Evolutionary conservation across 108 stramenopile species (phyloP).

Genomic region (Pseudonitzschia multiseries): DNA sequence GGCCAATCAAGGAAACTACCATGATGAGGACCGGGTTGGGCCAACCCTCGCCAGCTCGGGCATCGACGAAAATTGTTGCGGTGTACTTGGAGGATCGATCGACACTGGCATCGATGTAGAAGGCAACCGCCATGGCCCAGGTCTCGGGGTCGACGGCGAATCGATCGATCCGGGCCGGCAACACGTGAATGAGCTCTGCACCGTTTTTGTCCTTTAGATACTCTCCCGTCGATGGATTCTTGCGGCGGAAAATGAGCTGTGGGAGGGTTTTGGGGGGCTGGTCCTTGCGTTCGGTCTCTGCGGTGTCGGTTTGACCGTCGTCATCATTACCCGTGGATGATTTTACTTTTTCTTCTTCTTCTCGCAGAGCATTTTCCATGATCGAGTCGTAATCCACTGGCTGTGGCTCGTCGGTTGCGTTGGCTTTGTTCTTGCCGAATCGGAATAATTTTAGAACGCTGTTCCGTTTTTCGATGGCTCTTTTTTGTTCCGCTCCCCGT

Average conservation of each 20-base stretch:
- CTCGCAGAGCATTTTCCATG: constrained; percentile 12
- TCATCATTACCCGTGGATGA: background rate
- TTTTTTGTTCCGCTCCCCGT: constrained; percentile 15
- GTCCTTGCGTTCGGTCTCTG: background rate
- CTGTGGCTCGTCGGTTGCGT: constrained; percentile 7
- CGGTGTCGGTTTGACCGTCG: background rate
- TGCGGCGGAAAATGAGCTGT: constrained; percentile 26
- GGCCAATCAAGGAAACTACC: constrained; percentile 55
- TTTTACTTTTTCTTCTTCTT: constrained; percentile 1
- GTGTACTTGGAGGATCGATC: constrained; percentile 51
- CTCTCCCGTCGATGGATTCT: constrained; percentile 17
- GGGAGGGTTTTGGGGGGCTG: background rate
- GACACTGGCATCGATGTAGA: constrained; percentile 57
- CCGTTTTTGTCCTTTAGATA: constrained; percentile 29
- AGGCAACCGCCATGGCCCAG: constrained; percentile 56
- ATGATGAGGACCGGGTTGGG: constrained; percentile 52
- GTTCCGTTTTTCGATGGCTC: constrained; percentile 14
- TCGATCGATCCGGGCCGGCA: constrained; percentile 64
- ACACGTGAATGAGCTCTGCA: constrained; percentile 42
- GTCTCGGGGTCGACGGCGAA: constrained; percentile 42
- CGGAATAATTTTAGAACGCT: background rate
- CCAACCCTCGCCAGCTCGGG: constrained; percentile 68
- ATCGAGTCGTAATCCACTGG: constrained; percentile 13
- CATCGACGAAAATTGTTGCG: constrained; percentile 57
- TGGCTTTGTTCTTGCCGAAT: background rate